Base-by-base conservation (phyloP, 2,329 filamentous ascomycete genomes). In the Penicillium rolfsii region DNA sequence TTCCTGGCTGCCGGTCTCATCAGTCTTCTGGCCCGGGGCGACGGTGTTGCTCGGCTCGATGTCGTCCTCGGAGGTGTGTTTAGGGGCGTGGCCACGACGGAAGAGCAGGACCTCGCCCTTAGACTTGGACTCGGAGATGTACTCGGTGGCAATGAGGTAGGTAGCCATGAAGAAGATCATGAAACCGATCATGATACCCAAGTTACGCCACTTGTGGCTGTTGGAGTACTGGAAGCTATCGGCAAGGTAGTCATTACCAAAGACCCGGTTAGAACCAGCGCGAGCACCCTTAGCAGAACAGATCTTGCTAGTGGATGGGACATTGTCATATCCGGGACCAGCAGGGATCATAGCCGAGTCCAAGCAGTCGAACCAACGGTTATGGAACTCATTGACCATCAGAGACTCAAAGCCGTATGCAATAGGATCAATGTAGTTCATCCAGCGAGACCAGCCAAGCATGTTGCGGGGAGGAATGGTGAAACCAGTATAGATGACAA, bases 351-450 rank as follows among this genome's bases (percentile, higher is more conserved):
- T 80, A 1, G 66, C 63, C 0, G 70, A 0, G 1, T 19, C 8
- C 24, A 63, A 71, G 64, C 84, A 87, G 1, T 56, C 50, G 72
- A 89, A 95, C 0, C 85, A 64, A 16, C 88, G 85, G 61, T 81
- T 78, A 67, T 87, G 76, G 68, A 96, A 96, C 75, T 97, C 93
- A 76, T 96, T 96, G 65, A 91, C 84, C 83, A 94, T 89, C 30
- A 96, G 81, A 0, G 88, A 81, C 74, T 96, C 91, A 70, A 96
- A 96, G 0, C 87, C 87, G 64, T 95, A 96, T 1, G 85, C 87
- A 11, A 96, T 83, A 5, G 91, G 90, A 63, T 95, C 88, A 36
- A 94, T 79, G 73, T 91, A 93, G 73, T 89, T 89, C 62, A 96
- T 86, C 91, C 91, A 96, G 60, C 87, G 83, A 70, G 89, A 90